These are phyloP conservation scores for Ceraceosorus bombacis DNA, from an alignment of 1,284 basidiomycete genomes.

Conservation along the genomic window DNA sequence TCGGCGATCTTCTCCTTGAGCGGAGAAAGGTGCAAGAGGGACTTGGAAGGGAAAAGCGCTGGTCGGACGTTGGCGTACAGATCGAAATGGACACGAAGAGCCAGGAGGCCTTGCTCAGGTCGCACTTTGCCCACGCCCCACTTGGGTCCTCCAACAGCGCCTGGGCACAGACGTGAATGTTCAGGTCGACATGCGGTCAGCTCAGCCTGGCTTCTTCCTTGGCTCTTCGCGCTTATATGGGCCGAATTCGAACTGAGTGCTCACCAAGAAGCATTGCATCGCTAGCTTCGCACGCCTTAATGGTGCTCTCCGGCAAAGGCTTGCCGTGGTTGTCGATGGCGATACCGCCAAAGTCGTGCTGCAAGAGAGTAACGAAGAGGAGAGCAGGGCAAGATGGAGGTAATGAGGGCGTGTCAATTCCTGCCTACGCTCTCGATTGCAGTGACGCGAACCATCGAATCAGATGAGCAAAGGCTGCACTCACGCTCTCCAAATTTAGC, in stretches of 20 bases:
- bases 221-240: neutral
- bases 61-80: constrained; percentile 98
- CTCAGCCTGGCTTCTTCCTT: constrained; percentile 47
- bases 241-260: neutral
- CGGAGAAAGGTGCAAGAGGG: constrained; percentile 83
- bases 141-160: constrained; percentile 93
- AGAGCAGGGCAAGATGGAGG: neutral
- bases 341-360: constrained; percentile 76
- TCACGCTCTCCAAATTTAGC: constrained; percentile 57
- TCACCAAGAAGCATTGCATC: constrained; percentile 45
- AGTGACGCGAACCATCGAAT: too few relatives aligned
- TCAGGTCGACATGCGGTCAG: constrained; percentile 61
- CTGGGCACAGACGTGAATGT: constrained; percentile 50
- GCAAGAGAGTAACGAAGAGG: constrained; percentile 49
- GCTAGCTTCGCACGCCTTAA: constrained; percentile 54
- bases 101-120: constrained; percentile 87
- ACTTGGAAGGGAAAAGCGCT: constrained; percentile 85
- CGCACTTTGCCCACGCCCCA: constrained; percentile 89
- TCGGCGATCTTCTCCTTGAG: constrained; percentile 75
- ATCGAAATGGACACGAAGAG: constrained; percentile 85
- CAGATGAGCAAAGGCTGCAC: neutral
- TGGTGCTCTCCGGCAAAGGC: constrained; percentile 74
- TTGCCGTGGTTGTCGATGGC: constrained; percentile 82
- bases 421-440: too few relatives aligned
- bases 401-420: too few relatives aligned